Evolutionary conservation across 129 eudicot genomes (phyloP), one percentile per base, ranked within the genome.

Genomic region (Rutidosis leptorrhynchoides): DNA sequence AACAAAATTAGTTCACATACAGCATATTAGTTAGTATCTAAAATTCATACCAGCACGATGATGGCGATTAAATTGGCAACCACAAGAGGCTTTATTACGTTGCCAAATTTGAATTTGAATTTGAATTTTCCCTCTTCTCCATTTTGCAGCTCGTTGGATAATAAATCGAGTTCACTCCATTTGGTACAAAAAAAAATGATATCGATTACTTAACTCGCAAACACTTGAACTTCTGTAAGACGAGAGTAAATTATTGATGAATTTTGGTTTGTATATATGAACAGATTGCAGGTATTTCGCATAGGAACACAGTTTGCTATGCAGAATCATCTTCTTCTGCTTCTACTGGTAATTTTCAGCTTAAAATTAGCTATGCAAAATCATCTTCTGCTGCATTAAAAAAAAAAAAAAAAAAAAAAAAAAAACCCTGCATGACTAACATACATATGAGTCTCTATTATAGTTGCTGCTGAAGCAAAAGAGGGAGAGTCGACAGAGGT

Each of bases 321-420:
- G 95, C 97, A 51, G 95, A 90, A 64, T 84, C 95, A 69, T 76
- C 97, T 3, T 59, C 89, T 28, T 70, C 89, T 52, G 74, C 89
- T 57, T 69, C 97, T 20, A 67, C 90, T 11, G 95, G 92, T 90
- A 43, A 69, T 23, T 52, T 23, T 61, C 63, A 32, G 8, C n/a
- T 25, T 45, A 17, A 16, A 17, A 5, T 2, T n/a, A 46, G n/a
- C 16, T 46, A 46, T n/a, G 21, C 19, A 11, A 2, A 14, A 15
- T 27, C 7, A 7, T 3, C 24, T 5, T 15, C 14, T 57, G 29
- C 15, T 14, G 60, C 28, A 62, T 43, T 33, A 8, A 33, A 33
- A 33, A 33, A 3, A 8, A 33, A 33, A 33, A 33, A 33, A 3
- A 3, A 33, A 8, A 33, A 33, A 33, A 33, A 33, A 0, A 0